A percentile compares a stretch with the other conserved stretches of the same genome.
These are phyloP conservation scores for Blastocystis hominis DNA, from an alignment of 352 stramenopile genomes.

Conservation along the genomic window DNA sequence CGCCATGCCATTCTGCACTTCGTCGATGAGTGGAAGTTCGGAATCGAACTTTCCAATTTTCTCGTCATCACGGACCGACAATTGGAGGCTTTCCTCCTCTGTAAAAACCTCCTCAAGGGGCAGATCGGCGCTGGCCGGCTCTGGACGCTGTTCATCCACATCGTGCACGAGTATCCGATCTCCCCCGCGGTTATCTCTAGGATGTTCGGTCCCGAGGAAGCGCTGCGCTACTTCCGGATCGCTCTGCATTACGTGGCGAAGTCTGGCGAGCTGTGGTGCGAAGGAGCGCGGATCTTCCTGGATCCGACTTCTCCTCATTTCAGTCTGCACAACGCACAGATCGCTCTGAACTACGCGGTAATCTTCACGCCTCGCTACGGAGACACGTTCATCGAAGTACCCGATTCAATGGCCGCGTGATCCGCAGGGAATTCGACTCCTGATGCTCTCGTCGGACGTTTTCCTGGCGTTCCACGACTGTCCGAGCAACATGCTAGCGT, in stretches of 20 bases:
- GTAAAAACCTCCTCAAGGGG: neutral
- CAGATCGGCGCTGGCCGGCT: neutral
- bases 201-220: constrained; percentile 65
- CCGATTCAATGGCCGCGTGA: neutral
- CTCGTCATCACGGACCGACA: neutral
- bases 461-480: neutral
- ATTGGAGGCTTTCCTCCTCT: neutral
- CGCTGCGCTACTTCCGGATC: constrained; percentile 61
- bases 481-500: neutral
- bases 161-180: neutral
- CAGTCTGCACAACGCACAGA: constrained; percentile 65
- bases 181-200: neutral
- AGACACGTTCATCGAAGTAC: constrained; percentile 73
- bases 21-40: constrained; percentile 17
- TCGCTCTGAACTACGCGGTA: constrained; percentile 74
- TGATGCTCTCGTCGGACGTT: neutral
- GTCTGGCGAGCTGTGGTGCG: constrained; percentile 79
- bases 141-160: constrained; percentile 17
- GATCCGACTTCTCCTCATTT: constrained; percentile 74
- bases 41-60: neutral
- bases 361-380: constrained; percentile 81
- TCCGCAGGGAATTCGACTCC: constrained; percentile 9
- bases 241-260: constrained; percentile 76
- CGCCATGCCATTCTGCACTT: neutral
- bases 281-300: constrained; percentile 67